These are phyloP conservation scores for Tylopilus rubrobrunneus DNA, from an alignment of 768 basidiomycete genomes.

Conservation along the genomic window DNA sequence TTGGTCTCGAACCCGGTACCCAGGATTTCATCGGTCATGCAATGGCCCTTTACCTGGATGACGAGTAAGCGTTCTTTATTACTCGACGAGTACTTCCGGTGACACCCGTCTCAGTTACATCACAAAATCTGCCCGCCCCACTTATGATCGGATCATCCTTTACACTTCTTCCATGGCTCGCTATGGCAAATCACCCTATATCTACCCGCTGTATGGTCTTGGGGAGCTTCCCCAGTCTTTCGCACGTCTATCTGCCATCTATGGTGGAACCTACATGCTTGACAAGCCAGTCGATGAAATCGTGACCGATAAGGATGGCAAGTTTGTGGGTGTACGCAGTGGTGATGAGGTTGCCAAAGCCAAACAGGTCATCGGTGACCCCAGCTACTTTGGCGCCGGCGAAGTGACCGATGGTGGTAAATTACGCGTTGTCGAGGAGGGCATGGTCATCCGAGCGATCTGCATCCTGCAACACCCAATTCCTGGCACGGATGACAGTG, in stretches of 20 bases:
- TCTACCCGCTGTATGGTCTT: constrained; percentile 97
- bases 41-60: constrained; percentile 97
- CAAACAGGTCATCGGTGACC: constrained; percentile 96
- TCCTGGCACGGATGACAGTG: constrained; percentile 92
- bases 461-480: constrained; percentile 98
- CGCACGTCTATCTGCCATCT: constrained; percentile 96
- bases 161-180: constrained; percentile 99
- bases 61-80: constrained; percentile 62
- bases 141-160: constrained; percentile 93
- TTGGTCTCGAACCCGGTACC: constrained; percentile 93
- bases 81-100: constrained; percentile 1
- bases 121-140: constrained; percentile 81
- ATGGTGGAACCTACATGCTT: constrained; percentile 99
- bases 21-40: constrained; percentile 99
- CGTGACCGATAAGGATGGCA: constrained; percentile 79
- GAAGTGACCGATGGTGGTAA: constrained; percentile 64
- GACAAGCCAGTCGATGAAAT: constrained; percentile 93
- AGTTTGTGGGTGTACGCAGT: constrained; percentile 89
- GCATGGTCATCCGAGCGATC: constrained; percentile 94
- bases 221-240: constrained; percentile 99
- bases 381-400: constrained; percentile 91
- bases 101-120: constrained; percentile 64
- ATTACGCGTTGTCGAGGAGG: constrained; percentile 85
- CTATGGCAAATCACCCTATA: constrained; percentile 99
- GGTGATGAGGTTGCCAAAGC: constrained; percentile 92